Evolutionary conservation across 768 basidiomycete species (phyloP).

Genomic region (Mycena capillaripes): DNA sequence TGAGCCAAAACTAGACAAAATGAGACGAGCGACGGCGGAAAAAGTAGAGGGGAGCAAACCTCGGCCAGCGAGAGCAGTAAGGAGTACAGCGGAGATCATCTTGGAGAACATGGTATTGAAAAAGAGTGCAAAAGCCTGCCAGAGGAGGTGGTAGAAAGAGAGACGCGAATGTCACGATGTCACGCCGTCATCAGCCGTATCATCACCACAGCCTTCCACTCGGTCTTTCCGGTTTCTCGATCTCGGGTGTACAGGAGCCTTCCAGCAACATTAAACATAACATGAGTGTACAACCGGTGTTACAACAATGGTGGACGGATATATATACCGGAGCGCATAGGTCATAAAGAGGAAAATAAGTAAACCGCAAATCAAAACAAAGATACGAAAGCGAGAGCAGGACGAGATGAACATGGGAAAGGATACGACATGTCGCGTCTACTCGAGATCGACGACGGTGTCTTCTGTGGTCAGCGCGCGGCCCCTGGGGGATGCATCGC

Average conservation of each 20-base stretch:
- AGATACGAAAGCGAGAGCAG: slow-evolving; percentile 45
- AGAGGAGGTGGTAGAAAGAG: slow-evolving; percentile 40
- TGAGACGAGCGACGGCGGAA: background rate
- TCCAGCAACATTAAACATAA: slow-evolving; percentile 20
- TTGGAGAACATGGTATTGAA: slow-evolving; percentile 44
- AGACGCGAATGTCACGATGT: slow-evolving; percentile 17
- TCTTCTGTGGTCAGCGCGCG: slow-evolving; percentile 33
- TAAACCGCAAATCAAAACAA: slow-evolving; percentile 30
- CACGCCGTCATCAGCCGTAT: background rate
- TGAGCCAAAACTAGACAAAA: slow-evolving; percentile 15
- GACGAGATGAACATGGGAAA: slow-evolving; percentile 41
- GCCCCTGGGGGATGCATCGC: background rate
- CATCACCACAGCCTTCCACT: background rate
- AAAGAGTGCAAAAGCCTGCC: slow-evolving; percentile 46
- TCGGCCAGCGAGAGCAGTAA: slow-evolving; percentile 69
- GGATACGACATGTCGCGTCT: background rate
- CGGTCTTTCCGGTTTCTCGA: background rate
- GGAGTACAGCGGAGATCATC: slow-evolving; percentile 47
- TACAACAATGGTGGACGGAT: slow-evolving; percentile 32
- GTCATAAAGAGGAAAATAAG: slow-evolving; percentile 35
- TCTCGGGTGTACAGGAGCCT: too few species aligned
- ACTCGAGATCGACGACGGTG: slow-evolving; percentile 33
- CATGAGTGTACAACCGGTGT: slow-evolving; percentile 32
- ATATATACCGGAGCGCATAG: slow-evolving; percentile 22
- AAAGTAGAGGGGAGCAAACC: slow-evolving; percentile 52